Percentiles rank a stretch among this genome's conserved stretches.
Conservation (phyloP, 169 alveolate species). For the Pseudocohnilembus persalinus region DNA sequence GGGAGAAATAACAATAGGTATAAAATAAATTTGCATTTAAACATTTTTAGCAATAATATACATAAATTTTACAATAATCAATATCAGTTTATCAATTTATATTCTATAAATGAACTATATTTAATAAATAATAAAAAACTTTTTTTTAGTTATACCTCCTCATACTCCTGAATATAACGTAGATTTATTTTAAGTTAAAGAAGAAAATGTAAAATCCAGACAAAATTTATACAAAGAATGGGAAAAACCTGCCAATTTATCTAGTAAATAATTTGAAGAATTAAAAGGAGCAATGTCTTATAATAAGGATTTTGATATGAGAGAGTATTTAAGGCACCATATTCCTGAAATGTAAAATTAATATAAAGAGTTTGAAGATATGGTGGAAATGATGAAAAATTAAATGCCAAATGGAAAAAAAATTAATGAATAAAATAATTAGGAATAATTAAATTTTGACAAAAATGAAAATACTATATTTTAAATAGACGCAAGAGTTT, state of each 20-base stretch:
- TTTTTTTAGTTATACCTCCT: neutral
- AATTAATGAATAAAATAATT: too few species aligned
- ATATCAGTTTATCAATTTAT: too few species aligned
- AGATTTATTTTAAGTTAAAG: neutral
- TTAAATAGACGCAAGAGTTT: neutral
- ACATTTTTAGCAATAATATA: too few species aligned
- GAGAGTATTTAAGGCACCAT: too few species aligned
- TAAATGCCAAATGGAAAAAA: too few species aligned
- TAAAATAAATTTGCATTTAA: neutral
- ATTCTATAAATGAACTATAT: too few species aligned
- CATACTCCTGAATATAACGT: neutral
- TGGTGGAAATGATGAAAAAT: too few species aligned
- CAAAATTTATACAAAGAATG: neutral
- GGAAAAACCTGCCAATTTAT: neutral
- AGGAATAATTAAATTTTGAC: neutral
- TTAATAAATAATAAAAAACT: too few species aligned
- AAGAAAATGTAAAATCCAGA: neutral
- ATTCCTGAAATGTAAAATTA: neutral
- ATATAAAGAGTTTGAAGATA: too few species aligned
- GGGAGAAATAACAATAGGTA: constrained; percentile 73
- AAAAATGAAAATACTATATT: too few species aligned
- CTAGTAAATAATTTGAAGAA: neutral
- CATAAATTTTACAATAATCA: too few species aligned
- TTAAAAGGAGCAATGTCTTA: neutral
- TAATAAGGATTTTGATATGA: neutral